Evolutionary conservation across 2,329 filamentous ascomycete species (phyloP).

Genomic region (Cladosporium colombiae): DNA sequence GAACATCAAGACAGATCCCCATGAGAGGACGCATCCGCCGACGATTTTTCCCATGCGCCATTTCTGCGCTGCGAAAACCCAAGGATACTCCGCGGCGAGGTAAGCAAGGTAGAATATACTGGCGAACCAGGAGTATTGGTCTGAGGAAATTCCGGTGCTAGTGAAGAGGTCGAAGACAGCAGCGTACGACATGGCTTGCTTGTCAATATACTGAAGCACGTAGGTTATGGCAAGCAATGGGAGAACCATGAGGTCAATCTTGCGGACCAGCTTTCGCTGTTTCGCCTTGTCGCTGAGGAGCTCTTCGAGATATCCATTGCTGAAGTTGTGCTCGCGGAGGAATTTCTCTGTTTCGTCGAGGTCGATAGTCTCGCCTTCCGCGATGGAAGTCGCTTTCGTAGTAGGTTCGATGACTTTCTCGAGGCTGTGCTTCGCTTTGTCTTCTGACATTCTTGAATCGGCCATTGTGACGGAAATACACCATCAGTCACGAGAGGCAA

Average conservation of each 20-base stretch:
- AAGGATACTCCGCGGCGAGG: slow-evolving; percentile 28
- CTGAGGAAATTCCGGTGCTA: slow-evolving; percentile 49
- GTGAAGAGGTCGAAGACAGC: slow-evolving; percentile 58
- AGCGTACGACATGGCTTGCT: slow-evolving; percentile 56
- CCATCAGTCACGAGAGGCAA: background rate
- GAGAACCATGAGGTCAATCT: slow-evolving; percentile 54
- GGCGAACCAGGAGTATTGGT: slow-evolving; percentile 57
- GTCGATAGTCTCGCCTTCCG: slow-evolving; percentile 38
- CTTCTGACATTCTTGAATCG: background rate
- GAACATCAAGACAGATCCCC: slow-evolving; percentile 62
- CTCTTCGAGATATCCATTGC: slow-evolving; percentile 44
- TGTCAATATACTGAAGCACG: slow-evolving; percentile 49
- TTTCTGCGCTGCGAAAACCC: slow-evolving; percentile 36
- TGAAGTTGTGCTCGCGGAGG: slow-evolving; percentile 51
- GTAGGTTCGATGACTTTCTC: slow-evolving; percentile 17
- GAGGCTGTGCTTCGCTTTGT: slow-evolving; percentile 8
- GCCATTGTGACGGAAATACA: background rate
- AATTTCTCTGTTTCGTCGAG: slow-evolving; percentile 54
- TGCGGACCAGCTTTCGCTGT: slow-evolving; percentile 41
- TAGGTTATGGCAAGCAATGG: slow-evolving; percentile 55
- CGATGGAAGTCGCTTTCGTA: slow-evolving; percentile 22
- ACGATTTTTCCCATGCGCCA: slow-evolving; percentile 38
- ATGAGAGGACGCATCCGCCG: slow-evolving; percentile 54
- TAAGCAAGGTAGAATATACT: slow-evolving; percentile 59
- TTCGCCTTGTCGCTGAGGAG: slow-evolving; percentile 47